A percentile compares a stretch with the other conserved stretches of the same genome.
These are phyloP conservation scores for Xenosphaeropsis pyriputrescens DNA, from an alignment of 2,329 filamentous ascomycete species.

Conservation along the genomic window DNA sequence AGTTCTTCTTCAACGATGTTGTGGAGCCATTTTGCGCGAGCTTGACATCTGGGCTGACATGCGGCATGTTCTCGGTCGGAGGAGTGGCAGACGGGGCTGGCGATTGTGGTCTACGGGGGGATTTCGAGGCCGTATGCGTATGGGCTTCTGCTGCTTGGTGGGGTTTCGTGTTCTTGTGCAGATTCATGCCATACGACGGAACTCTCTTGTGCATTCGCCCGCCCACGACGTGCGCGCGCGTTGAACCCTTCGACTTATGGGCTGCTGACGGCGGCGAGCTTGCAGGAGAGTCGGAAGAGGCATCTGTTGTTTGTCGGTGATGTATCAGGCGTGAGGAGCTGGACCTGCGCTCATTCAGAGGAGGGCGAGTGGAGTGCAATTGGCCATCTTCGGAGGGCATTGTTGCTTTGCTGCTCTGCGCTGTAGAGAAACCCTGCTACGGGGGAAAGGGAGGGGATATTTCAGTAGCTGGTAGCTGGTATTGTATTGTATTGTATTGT, in stretches of 20 bases:
- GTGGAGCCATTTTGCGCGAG: conserved; percentile 29
- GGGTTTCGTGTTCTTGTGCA: conserved; percentile 2
- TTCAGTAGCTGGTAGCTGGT: no score
- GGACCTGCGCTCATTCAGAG: background rate
- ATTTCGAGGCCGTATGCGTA: conserved; percentile 1
- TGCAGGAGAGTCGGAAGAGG: conserved; percentile 2
- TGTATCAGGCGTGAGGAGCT: background rate
- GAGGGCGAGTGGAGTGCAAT: background rate
- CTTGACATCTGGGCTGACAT: conserved; percentile 34
- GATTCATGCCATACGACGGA: conserved; percentile 1
- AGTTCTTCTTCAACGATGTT: conserved; percentile 32
- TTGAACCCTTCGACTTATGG: conserved; percentile 1
- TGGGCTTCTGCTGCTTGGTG: conserved; percentile 1
- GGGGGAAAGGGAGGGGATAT: no score
- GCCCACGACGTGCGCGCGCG: conserved; percentile 3
- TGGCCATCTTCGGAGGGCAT: background rate
- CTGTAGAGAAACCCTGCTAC: background rate
- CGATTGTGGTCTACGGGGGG: conserved; percentile 1
- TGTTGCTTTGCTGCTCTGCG: background rate
- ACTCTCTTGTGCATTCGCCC: conserved; percentile 3
- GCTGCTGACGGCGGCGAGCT: conserved; percentile 1
- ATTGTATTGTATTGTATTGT: no score
- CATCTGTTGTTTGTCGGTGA: background rate
- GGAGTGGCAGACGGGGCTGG: conserved; percentile 1
- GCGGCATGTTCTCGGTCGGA: conserved; percentile 8